Base-by-base conservation (phyloP, 371 early-diverging fungal species). In the Mucor velutinosus region DNA sequence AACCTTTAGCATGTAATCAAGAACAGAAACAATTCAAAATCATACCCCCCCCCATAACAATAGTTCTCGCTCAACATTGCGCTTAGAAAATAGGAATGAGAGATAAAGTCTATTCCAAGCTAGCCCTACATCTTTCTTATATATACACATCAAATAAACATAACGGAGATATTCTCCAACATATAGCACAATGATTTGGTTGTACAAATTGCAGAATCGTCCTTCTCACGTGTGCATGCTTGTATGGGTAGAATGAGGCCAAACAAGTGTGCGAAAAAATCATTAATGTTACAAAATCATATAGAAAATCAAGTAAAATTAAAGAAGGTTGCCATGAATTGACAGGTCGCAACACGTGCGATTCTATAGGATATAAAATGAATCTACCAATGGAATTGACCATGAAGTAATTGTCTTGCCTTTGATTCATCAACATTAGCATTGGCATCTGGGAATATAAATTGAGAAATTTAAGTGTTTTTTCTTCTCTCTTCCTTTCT, bases 341-440 rank as follows among this genome's bases (percentile, higher is more conserved):
- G 51, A 51, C 51, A 51, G 25, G 51, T 25, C 25, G 51, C n/a
- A 51, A n/a, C 51, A 51, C 51, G 51, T 51, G 51, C 51, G 51
- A 51, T 51, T 10, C 25, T 21, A 51, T 12, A 51, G 51, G 51
- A 23, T 51, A 11, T 51, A 23, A 51, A 51, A 51, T 23, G 51
- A 51, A 51, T 25, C 25, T 23, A 55, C 33, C 39, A 39, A 63
- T 62, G 23, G 37, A 69, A 15, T 17, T 41, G 17, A 11, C 4
- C 66, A 62, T 71, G 63, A 45, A 49, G 70, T 57, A 35, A 30
- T 32, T 37, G 25, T 62, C 33, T 62, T 45, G 37, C 32, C 35
- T 58, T 21, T 43, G 53, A 58, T 70, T 65, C 33, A 70, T 64
- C 66, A 59, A 67, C 61, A 30, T 23, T 15, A 10, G 32, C 21